Percentiles rank a stretch among this genome's conserved stretches.
These are phyloP conservation scores for Pulveroboletus ravenelii DNA, from an alignment of 768 basidiomycete genomes.

Conservation along the genomic window DNA sequence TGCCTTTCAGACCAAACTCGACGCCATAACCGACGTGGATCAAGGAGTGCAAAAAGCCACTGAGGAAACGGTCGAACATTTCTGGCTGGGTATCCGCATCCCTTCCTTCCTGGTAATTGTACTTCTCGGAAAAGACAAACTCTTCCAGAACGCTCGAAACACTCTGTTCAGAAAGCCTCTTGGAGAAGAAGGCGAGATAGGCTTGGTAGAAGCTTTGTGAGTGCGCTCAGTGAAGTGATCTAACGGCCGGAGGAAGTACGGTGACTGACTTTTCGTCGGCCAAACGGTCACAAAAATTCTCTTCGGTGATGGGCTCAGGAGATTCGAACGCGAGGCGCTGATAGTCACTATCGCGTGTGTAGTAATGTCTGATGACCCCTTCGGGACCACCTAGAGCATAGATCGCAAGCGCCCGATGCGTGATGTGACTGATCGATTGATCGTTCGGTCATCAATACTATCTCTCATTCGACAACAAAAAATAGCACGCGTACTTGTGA, in stretches of 20 bases:
- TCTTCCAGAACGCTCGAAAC: conserved; percentile 17
- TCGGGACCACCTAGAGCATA: conserved; percentile 26
- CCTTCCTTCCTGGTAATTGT: conserved; percentile 19
- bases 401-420: conserved; percentile 28
- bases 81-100: conserved; percentile 33
- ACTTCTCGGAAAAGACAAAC: conserved; percentile 30
- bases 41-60: conserved; percentile 54
- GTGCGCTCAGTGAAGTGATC: not conserved
- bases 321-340: conserved; percentile 25
- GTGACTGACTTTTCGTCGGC: conserved; percentile 23
- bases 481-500: conserved; percentile 43
- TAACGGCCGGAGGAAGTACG: not conserved
- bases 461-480: no score
- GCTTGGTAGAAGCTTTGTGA: conserved; percentile 21
- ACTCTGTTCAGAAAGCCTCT: conserved; percentile 16
- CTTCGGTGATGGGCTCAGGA: conserved; percentile 21
- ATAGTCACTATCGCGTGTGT: conserved; percentile 13
- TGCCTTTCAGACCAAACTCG: conserved; percentile 60
- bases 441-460: not conserved
- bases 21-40: conserved; percentile 59
- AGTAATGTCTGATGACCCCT: conserved; percentile 22
- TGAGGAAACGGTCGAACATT: conserved; percentile 48
- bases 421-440: conserved; percentile 19
- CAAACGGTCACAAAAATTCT: conserved; percentile 24
- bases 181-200: conserved; percentile 26